Conservation (phyloP, 768 basidiomycete genomes). For the Strobilomyces echinocephalus region DNA sequence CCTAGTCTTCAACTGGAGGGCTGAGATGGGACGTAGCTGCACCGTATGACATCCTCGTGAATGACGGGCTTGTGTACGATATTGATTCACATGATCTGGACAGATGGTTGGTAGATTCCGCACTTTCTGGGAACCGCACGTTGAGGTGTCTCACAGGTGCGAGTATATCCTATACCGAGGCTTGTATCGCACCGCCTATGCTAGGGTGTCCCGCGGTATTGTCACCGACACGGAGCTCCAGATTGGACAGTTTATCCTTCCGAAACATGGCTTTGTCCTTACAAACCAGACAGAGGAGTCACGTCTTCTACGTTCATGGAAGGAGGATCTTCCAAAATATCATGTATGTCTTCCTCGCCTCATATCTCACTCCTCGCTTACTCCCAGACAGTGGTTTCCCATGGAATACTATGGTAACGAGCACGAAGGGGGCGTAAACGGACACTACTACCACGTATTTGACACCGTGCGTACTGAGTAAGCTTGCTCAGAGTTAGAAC, state of each 20-base stretch:
- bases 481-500: background rate
- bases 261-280: constrained; percentile 49
- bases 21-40: constrained; percentile 42
- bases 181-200: constrained; percentile 75
- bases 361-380: background rate
- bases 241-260: constrained; percentile 79
- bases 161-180: constrained; percentile 88
- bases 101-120: constrained; percentile 48
- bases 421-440: constrained; percentile 53
- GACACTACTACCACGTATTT: constrained; percentile 77
- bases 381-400: constrained; percentile 62
- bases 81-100: constrained; percentile 70
- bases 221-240: constrained; percentile 92
- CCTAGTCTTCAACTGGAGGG: background rate
- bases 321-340: constrained; percentile 59
- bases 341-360: constrained; percentile 43
- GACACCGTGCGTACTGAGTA: constrained; percentile 45
- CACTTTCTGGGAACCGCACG: background rate
- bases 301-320: constrained; percentile 61
- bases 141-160: constrained; percentile 49
- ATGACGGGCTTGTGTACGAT: constrained; percentile 76
- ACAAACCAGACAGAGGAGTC: constrained; percentile 57
- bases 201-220: constrained; percentile 72
- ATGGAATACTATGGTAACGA: constrained; percentile 61
- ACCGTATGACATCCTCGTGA: constrained; percentile 70